Base-by-base conservation (phyloP, 225 moss, liverwort and hornwort species). In the Anthoceros angustus region DNA sequence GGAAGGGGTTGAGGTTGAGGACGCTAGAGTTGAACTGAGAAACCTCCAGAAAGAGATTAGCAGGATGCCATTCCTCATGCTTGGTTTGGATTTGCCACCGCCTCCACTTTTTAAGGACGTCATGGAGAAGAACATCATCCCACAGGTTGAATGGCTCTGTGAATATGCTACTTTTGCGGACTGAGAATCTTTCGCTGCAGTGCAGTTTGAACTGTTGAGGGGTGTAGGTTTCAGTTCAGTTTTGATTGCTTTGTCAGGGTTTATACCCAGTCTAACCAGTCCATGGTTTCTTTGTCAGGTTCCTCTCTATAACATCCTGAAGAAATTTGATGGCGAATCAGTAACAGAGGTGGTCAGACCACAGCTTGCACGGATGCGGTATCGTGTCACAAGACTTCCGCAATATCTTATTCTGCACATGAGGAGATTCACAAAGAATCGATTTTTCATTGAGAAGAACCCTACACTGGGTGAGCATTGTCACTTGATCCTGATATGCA, bases 41-140 rank as follows among this genome's bases (percentile, higher is more conserved):
- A 63, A 61, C 10, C 72, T 82, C 41, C 79, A 86, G 62, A 84
- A 77, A 73, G 83, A 88, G 81, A 79, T 85, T 40, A 83, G 83
- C 78, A 72, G 41, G 55, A 84, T 95, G 91, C 91, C 95, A 3
- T 95, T 95, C 49, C 88, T 95, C 14, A 95, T 95, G 91, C 81
- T 95, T 43, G 91, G 95, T 15, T 80, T 95, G 73, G 95, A 91
- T 77, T 83, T 95, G 62, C 95, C 95, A 68, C 91, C 95, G 32
- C 91, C 95, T 55, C 95, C 95, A 10, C 88, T 95, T 61, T 95
- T 95, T 67, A 91, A 88, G 71, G 95, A 95, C 70, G 88, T 95
- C 16, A 95, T 95, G 95, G 95, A 95, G 72, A 95, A 95, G 70
- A 95, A 95, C 43, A 95, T 95, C 9, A 95, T 95, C 61, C 95